Base-by-base conservation (phyloP, 2,329 filamentous ascomycete species). In the Aspergillus transmontanensis region DNA sequence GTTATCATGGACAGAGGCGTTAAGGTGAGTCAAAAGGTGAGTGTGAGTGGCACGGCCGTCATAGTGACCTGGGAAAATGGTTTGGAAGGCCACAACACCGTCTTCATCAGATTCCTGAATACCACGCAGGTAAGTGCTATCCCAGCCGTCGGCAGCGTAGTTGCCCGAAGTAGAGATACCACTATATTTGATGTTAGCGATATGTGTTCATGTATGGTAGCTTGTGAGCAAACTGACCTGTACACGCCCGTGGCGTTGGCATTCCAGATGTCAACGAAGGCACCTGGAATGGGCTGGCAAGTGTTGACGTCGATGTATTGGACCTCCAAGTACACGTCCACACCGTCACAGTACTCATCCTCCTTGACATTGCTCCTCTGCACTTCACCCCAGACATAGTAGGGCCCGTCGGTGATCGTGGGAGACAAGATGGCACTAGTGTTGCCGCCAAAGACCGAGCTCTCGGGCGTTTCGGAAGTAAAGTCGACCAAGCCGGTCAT, bases 31-130 rank as follows among this genome's bases (percentile, higher is more conserved):
- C 59, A 83, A 73, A 55, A 85, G 71, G 68, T 86, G 84, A 55
- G 83, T 83, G 73, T 86, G 84, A 2, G 74, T 78, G 2, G 83
- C 76, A 9, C 83, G 79, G 1, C 79, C 79, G 0, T 75, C 68
- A 65, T 83, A 83, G 71, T 83, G 81, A n/a, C 81, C 81, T 0
- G 81, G 81, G 71, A 83, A 75, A 55, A 76, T 75, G 11, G 81
- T 84, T 41, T 82, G 78, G 70, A 85, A 85, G 56, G 73, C 74
- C 19, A 81, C 81, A 14, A 85, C 80, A 45, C 84, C 83, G 50
- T 84, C 80, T 2, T 70, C 64, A 64, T 85, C 78, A 1, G 81
- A 81, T 14, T 75, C 71, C 68, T 83, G 80, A 50, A 84, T 78
- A 36, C 83, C 83, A 3, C 83, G 81, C 6, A 85, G 76, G 72